A percentile compares a stretch with the other conserved stretches of the same genome.
Conservation (phyloP, 2,329 filamentous ascomycete genomes). For the Colletotrichum gigasporum region DNA sequence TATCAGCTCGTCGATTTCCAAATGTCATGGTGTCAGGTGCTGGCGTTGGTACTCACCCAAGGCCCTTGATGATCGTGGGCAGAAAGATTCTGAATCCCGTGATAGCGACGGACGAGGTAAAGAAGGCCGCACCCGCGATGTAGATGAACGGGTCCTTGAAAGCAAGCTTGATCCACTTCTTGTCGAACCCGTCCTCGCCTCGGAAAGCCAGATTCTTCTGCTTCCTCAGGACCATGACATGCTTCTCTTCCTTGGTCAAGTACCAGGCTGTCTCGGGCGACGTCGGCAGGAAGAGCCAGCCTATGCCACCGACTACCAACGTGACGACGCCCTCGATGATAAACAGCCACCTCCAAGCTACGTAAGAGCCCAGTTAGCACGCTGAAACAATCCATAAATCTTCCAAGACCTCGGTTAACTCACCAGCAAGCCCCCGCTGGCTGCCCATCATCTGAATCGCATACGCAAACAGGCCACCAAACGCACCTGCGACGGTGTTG, state of each 20-base stretch:
- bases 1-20: slow-evolving; percentile 34
- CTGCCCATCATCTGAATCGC: slow-evolving; percentile 52
- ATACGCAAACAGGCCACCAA: slow-evolving; percentile 42
- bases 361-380: background rate
- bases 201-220: slow-evolving; percentile 37
- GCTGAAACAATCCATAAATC: too few species aligned
- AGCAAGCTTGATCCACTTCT: slow-evolving; percentile 38
- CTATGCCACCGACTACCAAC: slow-evolving; percentile 38
- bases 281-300: slow-evolving; percentile 54
- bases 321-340: slow-evolving; percentile 53
- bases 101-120: slow-evolving; percentile 41
- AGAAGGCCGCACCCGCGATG: slow-evolving; percentile 38
- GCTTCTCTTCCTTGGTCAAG: slow-evolving; percentile 50
- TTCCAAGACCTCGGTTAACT: too few species aligned
- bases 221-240: slow-evolving; percentile 39
- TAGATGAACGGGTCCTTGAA: slow-evolving; percentile 41
- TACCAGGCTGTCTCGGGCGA: slow-evolving; percentile 55
- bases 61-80: slow-evolving; percentile 7
- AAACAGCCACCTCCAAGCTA: slow-evolving; percentile 62
- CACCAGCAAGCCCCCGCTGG: slow-evolving; percentile 47
- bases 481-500: slow-evolving; percentile 41
- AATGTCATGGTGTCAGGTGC: slow-evolving; percentile 39
- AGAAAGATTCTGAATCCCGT: slow-evolving; percentile 43
- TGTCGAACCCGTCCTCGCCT: slow-evolving; percentile 40
- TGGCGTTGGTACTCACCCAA: slow-evolving; percentile 35